These are phyloP conservation scores for Zasmidium cellare DNA, from an alignment of 2,329 filamentous ascomycete species.

Conservation along the genomic window DNA sequence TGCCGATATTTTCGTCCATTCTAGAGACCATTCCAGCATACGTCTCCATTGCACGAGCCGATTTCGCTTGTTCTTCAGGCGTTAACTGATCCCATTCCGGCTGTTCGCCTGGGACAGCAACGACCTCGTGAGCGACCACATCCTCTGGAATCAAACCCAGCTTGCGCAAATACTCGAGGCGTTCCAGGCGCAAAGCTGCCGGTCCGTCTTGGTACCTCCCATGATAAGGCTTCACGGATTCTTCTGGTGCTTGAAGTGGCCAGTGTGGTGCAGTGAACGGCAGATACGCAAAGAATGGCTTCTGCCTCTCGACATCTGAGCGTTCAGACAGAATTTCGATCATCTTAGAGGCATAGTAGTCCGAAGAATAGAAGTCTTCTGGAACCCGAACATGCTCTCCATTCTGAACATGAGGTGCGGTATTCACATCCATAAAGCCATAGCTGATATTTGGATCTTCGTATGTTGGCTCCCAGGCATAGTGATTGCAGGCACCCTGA, in stretches of 20 bases:
- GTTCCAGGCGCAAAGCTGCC: background rate
- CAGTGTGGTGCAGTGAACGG: background rate
- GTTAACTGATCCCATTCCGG: background rate
- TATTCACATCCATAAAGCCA: background rate
- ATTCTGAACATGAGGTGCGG: background rate
- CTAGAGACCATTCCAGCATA: background rate
- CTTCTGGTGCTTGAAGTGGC: background rate
- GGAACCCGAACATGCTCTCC: background rate
- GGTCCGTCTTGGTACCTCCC: background rate
- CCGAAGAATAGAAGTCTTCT: background rate
- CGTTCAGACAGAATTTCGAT: background rate
- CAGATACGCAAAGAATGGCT: background rate
- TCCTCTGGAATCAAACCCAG: background rate
- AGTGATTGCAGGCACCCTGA: background rate
- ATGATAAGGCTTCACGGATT: background rate
- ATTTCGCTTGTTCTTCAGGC: background rate
- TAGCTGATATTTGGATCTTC: background rate
- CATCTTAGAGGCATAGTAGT: background rate
- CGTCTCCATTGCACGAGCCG: slow-evolving; percentile 1
- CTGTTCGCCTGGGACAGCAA: background rate
- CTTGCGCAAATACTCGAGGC: background rate
- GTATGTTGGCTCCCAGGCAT: background rate
- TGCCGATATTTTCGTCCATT: background rate
- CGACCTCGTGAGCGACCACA: background rate
- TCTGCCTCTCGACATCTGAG: background rate